Evolutionary conservation across 1,284 basidiomycete genomes (phyloP), one percentile per base, ranked within the genome.

Genomic region (Coriolopsis trogii): DNA sequence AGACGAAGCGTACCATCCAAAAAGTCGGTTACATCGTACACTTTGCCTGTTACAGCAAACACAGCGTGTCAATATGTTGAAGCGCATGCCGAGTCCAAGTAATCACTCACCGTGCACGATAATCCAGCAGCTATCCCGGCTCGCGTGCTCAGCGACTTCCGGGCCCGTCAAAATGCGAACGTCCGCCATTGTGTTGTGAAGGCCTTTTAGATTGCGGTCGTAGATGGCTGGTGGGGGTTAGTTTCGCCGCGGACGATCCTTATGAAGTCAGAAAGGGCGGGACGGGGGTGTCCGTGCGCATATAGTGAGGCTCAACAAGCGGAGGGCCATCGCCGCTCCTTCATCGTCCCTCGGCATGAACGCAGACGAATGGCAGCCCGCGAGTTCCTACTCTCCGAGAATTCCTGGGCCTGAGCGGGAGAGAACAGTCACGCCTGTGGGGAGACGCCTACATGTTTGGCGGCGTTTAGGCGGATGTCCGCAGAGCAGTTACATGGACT

Each of bases 11-110:
- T 55, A 84, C 84, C 79, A 56, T 83, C 80, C 24, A 89, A 70
- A 66, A 89, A 89, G 30, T 89, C 85, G 2, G 87, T 89, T n/a
- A 89, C 85, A 63, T 91, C 89, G 69, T 89, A 89, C 10, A 82
- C 84, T 28, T 84, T 77, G 46, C 81, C 82, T 83, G 45, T 16
- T 13, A 6, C 20, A 37, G 34, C n/a, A n/a, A n/a, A n/a, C n/a
- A n/a, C n/a, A n/a, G n/a, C n/a, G n/a, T n/a, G n/a, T n/a, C n/a
- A n/a, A n/a, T n/a, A n/a, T n/a, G n/a, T n/a, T n/a, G n/a, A n/a
- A n/a, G n/a, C n/a, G n/a, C n/a, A n/a, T n/a, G n/a, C n/a, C n/a
- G n/a, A n/a, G n/a, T 9, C n/a, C 34, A 13, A 25, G 30, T 23
- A 3, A 16, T 23, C 4, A 51, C 59, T 43, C 58, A 86, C 89